Conservation (phyloP, 179 eudicot genomes). For the Sideroxylon spinosum region DNA sequence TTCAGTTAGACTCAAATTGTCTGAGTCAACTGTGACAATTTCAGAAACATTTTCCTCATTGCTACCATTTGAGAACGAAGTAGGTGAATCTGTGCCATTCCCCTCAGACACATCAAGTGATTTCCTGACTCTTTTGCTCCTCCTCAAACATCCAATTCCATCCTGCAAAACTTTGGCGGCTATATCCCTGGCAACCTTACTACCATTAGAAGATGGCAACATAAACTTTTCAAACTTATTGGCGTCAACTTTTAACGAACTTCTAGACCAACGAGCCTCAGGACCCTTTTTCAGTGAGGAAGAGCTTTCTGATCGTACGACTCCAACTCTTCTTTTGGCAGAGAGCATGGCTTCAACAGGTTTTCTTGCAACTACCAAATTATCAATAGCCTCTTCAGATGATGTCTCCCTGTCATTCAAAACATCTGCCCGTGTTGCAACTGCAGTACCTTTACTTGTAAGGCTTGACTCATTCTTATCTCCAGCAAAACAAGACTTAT, state of each 20-base stretch:
- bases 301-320: constrained; percentile 38
- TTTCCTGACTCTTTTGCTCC: constrained; percentile 55
- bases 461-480: constrained; percentile 37
- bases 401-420: constrained; percentile 22
- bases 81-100: constrained; percentile 38
- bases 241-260: constrained; percentile 45
- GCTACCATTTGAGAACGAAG: constrained; percentile 48
- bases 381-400: constrained; percentile 41
- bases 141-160: constrained; percentile 34
- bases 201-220: constrained; percentile 27
- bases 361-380: constrained; percentile 24
- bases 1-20: constrained; percentile 50
- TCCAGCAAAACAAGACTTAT: constrained; percentile 31
- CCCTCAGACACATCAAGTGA: constrained; percentile 46
- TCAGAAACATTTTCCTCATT: constrained; percentile 61
- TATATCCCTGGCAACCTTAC: constrained; percentile 27
- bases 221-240: constrained; percentile 34
- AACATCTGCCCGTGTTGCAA: constrained; percentile 27
- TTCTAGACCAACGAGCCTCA: constrained; percentile 54
- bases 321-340: constrained; percentile 39
- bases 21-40: constrained; percentile 56
- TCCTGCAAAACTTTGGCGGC: constrained; percentile 40
- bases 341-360: constrained; percentile 33
- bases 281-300: constrained; percentile 28
- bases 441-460: constrained; percentile 42